Evolutionary conservation across 1,139 yeast species (phyloP).

Genomic region (Hansenula lynferdii): DNA sequence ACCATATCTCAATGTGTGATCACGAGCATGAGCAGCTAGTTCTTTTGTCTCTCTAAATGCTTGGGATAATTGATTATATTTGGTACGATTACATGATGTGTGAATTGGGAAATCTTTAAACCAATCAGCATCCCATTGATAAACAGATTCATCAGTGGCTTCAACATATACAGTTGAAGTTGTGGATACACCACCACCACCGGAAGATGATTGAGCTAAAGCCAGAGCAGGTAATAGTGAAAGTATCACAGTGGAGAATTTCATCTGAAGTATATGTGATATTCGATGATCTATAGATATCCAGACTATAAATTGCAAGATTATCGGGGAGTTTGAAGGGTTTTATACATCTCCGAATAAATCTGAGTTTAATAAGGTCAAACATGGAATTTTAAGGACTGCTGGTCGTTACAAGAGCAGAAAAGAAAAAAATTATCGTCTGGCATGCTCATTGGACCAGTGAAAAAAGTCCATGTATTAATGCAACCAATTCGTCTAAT

Average conservation of each 20-base stretch:
- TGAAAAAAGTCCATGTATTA: too few species aligned
- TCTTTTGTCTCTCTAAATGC: conserved; percentile 22
- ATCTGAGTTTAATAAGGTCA: too few species aligned
- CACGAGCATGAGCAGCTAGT: conserved; percentile 23
- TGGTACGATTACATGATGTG: conserved; percentile 15
- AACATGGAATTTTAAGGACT: too few species aligned
- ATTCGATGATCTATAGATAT: too few species aligned
- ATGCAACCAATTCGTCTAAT: too few species aligned
- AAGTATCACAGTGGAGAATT: not conserved
- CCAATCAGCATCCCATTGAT: conserved; percentile 16
- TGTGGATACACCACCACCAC: too few species aligned
- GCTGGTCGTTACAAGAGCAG: too few species aligned
- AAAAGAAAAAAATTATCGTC: too few species aligned
- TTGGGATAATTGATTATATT: conserved; percentile 10
- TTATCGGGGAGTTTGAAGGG: too few species aligned
- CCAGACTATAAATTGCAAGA: too few species aligned
- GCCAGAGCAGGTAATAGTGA: not conserved
- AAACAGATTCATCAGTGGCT: conserved; percentile 7
- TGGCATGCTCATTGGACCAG: too few species aligned
- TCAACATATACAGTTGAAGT: conserved; percentile 9
- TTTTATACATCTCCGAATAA: too few species aligned
- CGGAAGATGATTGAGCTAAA: conserved; percentile 1
- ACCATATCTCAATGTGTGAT: conserved; percentile 23
- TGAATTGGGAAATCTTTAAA: conserved; percentile 17
- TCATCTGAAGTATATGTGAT: conserved; percentile 1